phyloP scores from a whole-genome alignment of 2,329 filamentous ascomycete species.

The Penicillium freii region DNA sequence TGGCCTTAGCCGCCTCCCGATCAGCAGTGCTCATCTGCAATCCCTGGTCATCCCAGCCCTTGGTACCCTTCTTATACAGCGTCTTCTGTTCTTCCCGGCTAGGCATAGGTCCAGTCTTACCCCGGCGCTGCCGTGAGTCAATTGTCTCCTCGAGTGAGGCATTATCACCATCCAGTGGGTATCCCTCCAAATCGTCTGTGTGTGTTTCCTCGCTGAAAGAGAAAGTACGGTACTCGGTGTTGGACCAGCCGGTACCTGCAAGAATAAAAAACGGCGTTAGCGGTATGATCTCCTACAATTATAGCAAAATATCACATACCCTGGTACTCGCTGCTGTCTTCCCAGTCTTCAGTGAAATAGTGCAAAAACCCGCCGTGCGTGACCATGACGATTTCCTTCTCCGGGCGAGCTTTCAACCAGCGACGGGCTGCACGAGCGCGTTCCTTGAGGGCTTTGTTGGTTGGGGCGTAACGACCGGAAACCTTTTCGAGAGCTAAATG shows the following conservation, averaged over 20 bases:
- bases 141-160: conserved; percentile 43
- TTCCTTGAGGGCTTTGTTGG: conserved; percentile 53
- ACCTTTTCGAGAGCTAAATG: not conserved
- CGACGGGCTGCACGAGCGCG: conserved; percentile 61
- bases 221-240: conserved; percentile 71
- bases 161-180: conserved; percentile 39
- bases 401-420: conserved; percentile 53
- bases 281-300: not conserved
- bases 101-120: conserved; percentile 35
- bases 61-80: conserved; percentile 40
- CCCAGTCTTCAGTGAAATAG: conserved; percentile 80
- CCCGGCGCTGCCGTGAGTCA: conserved; percentile 43
- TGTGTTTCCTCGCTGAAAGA: conserved; percentile 57
- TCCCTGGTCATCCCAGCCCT: conserved; percentile 46
- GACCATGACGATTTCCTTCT: conserved; percentile 72
- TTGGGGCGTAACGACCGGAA: conserved; percentile 47
- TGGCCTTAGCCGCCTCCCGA: conserved; percentile 35
- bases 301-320: conserved; percentile 34
- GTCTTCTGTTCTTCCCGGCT: conserved; percentile 39
- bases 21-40: conserved; percentile 40
- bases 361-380: conserved; percentile 83
- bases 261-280: not conserved
- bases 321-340: conserved; percentile 53
- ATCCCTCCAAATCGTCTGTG: conserved; percentile 46
- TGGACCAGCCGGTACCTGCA: conserved; percentile 69